phyloP scores from a whole-genome alignment of 768 basidiomycete species.

The Austroboletus eburneus region DNA sequence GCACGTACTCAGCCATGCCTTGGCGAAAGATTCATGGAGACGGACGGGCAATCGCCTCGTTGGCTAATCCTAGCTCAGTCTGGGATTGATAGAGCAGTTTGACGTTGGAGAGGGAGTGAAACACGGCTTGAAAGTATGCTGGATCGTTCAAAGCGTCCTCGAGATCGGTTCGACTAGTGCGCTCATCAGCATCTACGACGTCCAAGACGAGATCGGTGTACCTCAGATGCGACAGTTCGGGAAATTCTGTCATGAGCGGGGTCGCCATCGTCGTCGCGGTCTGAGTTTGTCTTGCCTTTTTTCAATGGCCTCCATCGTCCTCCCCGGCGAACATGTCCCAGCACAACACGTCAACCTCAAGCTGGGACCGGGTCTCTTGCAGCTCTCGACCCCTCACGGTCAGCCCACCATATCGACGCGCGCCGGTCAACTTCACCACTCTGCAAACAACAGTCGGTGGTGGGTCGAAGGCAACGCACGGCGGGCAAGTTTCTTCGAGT shows the following conservation, averaged over 20 bases:
- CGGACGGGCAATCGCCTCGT: slow-evolving; percentile 84
- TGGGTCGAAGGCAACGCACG: slow-evolving; percentile 87
- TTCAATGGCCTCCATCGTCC: slow-evolving; percentile 51
- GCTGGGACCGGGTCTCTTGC: slow-evolving; percentile 79
- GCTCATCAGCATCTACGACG: slow-evolving; percentile 7
- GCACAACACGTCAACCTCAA: slow-evolving; percentile 78
- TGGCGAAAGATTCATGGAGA: slow-evolving; percentile 8
- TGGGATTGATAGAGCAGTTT: slow-evolving; percentile 73
- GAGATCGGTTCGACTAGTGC: slow-evolving; percentile 77
- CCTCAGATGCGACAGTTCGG: slow-evolving; percentile 72
- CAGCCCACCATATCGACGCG: slow-evolving; percentile 53
- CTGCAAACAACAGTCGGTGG: slow-evolving; percentile 69
- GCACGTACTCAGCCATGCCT: slow-evolving; percentile 7
- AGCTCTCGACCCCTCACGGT: slow-evolving; percentile 33
- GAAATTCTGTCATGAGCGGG: slow-evolving; percentile 59
- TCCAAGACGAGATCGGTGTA: slow-evolving; percentile 33
- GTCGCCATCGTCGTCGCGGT: slow-evolving; percentile 23
- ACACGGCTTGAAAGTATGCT: slow-evolving; percentile 80
- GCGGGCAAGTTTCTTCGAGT: slow-evolving; percentile 55
- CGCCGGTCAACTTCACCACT: slow-evolving; percentile 66
- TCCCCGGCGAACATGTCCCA: slow-evolving; percentile 79
- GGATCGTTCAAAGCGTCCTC: slow-evolving; percentile 83
- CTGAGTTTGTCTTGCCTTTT: slow-evolving; percentile 6
- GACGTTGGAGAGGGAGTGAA: slow-evolving; percentile 74
- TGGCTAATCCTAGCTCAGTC: slow-evolving; percentile 74